A percentile compares a stretch with the other conserved stretches of the same genome.
These are phyloP conservation scores for Phytophthora boehmeriae DNA, from an alignment of 352 stramenopile species.

Conservation along the genomic window DNA sequence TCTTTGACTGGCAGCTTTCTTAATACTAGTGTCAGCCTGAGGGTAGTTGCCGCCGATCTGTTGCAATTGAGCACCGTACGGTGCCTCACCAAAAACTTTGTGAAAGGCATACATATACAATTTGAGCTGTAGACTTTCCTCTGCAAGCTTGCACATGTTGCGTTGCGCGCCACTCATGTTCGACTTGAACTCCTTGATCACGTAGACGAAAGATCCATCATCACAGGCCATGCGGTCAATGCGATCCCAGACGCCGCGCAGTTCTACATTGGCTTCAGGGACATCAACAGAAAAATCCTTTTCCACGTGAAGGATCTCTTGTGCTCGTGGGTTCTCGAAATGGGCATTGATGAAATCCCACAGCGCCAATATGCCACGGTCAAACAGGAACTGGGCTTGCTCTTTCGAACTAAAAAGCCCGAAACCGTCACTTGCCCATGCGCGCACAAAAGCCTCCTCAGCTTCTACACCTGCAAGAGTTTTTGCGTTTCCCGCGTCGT, in stretches of 20 bases:
- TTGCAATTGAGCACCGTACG: constrained; percentile 62
- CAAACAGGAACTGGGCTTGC: constrained; percentile 42
- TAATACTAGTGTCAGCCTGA: constrained; percentile 1
- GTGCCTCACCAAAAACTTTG: constrained; percentile 55
- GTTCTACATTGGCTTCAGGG: constrained; percentile 48
- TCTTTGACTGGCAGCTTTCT: constrained; percentile 11
- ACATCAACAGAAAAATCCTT: constrained; percentile 62
- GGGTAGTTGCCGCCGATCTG: constrained; percentile 51
- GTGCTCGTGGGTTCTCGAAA: constrained; percentile 14
- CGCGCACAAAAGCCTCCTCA: constrained; percentile 30
- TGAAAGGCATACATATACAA: constrained; percentile 83
- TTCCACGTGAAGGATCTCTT: constrained; percentile 64
- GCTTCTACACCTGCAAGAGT: constrained; percentile 22
- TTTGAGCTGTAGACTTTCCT: constrained; percentile 82
- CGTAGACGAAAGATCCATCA: constrained; percentile 18
- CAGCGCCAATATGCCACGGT: constrained; percentile 45
- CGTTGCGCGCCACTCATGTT: constrained; percentile 62
- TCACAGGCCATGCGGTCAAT: constrained; percentile 46
- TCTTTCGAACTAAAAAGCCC: constrained; percentile 45
- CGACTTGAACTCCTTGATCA: constrained; percentile 89
- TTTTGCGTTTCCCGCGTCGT: constrained; percentile 14
- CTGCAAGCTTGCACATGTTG: constrained; percentile 56
- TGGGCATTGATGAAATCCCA: constrained; percentile 52
- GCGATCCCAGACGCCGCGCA: constrained; percentile 82
- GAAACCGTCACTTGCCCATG: constrained; percentile 36